Evolutionary conservation across 352 stramenopile genomes (phyloP).

Genomic region (Globisporangium camurandrum): DNA sequence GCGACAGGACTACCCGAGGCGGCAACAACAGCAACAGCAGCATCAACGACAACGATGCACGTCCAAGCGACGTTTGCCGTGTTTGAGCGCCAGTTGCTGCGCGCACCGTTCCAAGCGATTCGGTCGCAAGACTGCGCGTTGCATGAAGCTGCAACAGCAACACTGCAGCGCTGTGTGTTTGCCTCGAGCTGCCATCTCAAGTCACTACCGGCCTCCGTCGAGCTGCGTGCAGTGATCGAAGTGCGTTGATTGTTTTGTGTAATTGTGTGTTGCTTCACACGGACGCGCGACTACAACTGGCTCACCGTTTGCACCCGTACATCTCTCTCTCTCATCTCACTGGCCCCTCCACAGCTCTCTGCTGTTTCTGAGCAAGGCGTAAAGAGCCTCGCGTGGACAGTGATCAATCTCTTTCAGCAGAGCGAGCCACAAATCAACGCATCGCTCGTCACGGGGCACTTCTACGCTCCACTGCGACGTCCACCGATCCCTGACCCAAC

Average conservation of each 20-base stretch:
- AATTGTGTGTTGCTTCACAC: not conserved
- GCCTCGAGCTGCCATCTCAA: conserved; percentile 23
- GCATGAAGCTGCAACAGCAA: conserved; percentile 13
- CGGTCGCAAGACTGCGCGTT: conserved; percentile 21
- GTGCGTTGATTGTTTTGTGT: conserved; percentile 7
- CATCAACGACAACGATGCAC: not conserved
- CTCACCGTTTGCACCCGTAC: not conserved
- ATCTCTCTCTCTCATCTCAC: not conserved
- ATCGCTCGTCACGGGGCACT: conserved; percentile 16
- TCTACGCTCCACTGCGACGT: conserved; percentile 33
- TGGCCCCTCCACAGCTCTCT: conserved; percentile 20
- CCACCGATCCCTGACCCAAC: conserved; percentile 33
- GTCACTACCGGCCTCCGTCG: conserved; percentile 12
- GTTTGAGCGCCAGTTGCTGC: conserved; percentile 28
- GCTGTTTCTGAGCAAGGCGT: conserved; percentile 8
- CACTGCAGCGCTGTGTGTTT: conserved; percentile 31
- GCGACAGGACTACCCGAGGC: conserved; percentile 16
- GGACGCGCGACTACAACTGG: not conserved
- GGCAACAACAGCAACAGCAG: conserved; percentile 7
- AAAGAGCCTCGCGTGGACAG: conserved; percentile 37
- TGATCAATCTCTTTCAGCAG: conserved; percentile 23
- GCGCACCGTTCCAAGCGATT: conserved; percentile 35
- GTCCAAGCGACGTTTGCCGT: conserved; percentile 38
- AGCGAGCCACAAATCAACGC: conserved; percentile 5
- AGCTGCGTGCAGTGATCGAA: conserved; percentile 33